Base-by-base conservation (phyloP, 164 flowering plant genomes). In the Kingdonia uniflora region DNA sequence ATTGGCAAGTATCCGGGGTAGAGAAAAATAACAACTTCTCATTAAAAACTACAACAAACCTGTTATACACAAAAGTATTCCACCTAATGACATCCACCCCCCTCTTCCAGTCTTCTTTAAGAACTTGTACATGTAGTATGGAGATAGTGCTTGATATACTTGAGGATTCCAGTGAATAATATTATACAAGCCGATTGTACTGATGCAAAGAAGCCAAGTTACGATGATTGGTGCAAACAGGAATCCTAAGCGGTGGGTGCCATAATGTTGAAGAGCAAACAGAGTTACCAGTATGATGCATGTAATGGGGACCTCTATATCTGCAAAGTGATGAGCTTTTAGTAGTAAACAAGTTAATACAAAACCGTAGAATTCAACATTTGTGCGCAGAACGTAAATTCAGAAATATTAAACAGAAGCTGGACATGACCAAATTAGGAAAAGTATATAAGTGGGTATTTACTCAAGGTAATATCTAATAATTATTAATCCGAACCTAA, bases 181-280 rank as follows among this genome's bases (percentile, higher is more conserved):
- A 46, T 91, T 91, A 52, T 91, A 91, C 29, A 91, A 11, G 5
- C 97, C 97, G 52, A 91, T 79, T 11, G 73, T 14, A 52, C 95
- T 79, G 63, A 91, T 91, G 86, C 92, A 85, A 19, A 87, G 56
- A 51, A 91, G 96, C 97, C 97, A 91, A 16, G 70, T 68, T 41
- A 83, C 56, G 57, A 87, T 84, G 47, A 91, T 65, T 21, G 97
- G 97, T 26, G 96, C 97, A 58, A 91, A 91, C 66, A 91, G 49
- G 69, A 81, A 84, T 14, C 92, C 97, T 16, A 91, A 83, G 53
- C 80, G 74, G 70, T 91, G 97, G 60, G 97, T 91, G 38, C 97
- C 97, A 60, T 83, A 87, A 67, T 91, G 97, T 70, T 91, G 97
- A 68, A 91, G 89, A 26, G 89, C 74, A 63, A 91, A 91, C 78